Conservation (phyloP, 1,284 basidiomycete genomes). For the Apiotrichum montevideense region DNA sequence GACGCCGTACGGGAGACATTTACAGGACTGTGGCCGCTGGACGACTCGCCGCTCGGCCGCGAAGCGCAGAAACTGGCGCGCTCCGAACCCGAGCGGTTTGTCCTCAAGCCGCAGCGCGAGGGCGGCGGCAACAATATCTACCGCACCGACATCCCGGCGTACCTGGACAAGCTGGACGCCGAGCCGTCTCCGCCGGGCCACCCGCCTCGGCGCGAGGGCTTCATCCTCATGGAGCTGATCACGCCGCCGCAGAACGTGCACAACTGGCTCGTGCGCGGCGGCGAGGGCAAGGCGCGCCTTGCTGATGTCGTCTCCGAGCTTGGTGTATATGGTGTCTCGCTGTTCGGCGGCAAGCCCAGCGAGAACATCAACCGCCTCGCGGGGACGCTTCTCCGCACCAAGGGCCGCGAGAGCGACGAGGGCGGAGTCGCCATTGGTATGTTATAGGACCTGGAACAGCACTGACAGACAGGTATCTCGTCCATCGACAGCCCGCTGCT, state of each 20-base stretch:
- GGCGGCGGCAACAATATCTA: conserved; percentile 98
- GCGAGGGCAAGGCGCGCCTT: conserved; percentile 48
- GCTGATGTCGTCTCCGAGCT: conserved; percentile 80
- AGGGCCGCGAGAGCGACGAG: conserved; percentile 86
- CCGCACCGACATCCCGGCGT: conserved; percentile 69
- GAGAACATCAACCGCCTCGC: conserved; percentile 56
- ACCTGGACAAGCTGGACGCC: conserved; percentile 58
- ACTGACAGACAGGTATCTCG: conserved; percentile 30
- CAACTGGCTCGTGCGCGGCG: conserved; percentile 64
- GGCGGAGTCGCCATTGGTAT: conserved; percentile 91
- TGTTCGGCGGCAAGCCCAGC: conserved; percentile 57
- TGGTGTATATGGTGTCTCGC: conserved; percentile 81
- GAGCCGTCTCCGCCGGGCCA: conserved; percentile 35
- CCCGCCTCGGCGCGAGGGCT: conserved; percentile 53
- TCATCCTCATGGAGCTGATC: conserved; percentile 93
- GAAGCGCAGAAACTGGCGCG: conserved; percentile 56
- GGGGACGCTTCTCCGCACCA: conserved; percentile 87
- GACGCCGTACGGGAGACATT: conserved; percentile 60
- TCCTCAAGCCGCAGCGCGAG: conserved; percentile 93
- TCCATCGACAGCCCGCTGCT: conserved; percentile 42
- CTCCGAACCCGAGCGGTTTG: conserved; percentile 57
- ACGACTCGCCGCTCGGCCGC: conserved; percentile 46
- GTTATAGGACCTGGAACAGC: conserved; percentile 42
- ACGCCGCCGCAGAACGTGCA: conserved; percentile 61
- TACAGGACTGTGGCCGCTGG: conserved; percentile 66